Evolutionary conservation across 1,284 basidiomycete species (phyloP).

Genomic region (Blastosporella zonata): DNA sequence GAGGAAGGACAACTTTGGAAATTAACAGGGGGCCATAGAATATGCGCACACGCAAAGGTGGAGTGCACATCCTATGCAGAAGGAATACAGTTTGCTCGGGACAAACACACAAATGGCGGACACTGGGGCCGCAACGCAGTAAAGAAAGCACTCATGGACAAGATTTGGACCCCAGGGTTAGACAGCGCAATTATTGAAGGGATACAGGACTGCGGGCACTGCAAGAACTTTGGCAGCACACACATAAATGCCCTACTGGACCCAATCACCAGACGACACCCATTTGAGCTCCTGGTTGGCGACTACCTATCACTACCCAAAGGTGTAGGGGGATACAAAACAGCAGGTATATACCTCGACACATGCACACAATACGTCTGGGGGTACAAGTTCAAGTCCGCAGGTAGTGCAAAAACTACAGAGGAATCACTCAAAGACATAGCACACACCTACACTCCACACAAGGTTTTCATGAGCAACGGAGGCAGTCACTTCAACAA

Average conservation of each 20-base stretch:
- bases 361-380: conserved; percentile 1
- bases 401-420: neutral
- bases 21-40: neutral
- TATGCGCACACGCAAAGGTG: neutral
- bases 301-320: conserved; percentile 8
- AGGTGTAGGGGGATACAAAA: conserved; percentile 6
- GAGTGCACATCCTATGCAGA: conserved; percentile 5
- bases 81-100: conserved; percentile 14
- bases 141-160: conserved; percentile 27
- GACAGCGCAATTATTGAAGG: conserved; percentile 27
- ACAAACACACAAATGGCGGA: conserved; percentile 15
- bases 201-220: conserved; percentile 27
- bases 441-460: neutral
- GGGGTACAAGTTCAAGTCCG: neutral
- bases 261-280: conserved; percentile 25
- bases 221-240: conserved; percentile 15
- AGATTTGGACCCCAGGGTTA: conserved; percentile 27
- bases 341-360: conserved; percentile 1
- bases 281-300: conserved; percentile 2
- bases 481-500: neutral
- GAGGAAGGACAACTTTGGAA: conserved; percentile 1
- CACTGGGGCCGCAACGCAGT: conserved; percentile 30
- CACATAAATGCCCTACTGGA: conserved; percentile 30
- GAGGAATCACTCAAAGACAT: neutral
- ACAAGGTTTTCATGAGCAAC: neutral